Evolutionary conservation across 1,284 basidiomycete genomes (phyloP), one percentile per base, ranked within the genome.

Genomic region (Puccinia novopanici): DNA sequence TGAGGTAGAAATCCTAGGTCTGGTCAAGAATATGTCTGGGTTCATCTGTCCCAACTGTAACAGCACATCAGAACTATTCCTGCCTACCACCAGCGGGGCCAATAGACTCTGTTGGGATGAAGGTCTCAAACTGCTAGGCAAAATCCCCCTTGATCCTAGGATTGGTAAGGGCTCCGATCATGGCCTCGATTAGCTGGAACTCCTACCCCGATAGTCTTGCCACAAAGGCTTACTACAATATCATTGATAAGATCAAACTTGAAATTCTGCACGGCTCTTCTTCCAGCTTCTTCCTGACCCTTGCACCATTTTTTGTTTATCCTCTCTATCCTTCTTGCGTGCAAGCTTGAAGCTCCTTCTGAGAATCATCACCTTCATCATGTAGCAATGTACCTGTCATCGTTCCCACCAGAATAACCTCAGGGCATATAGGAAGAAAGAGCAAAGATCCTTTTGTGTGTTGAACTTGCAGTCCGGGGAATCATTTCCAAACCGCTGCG

Each of bases 21-120:
- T 99, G 37, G 95, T 99, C 30, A 97, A 99, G 87, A 99, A 99
- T 84, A 99, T 99, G 97, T 92, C 93, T 13, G 96, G 96, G 0
- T 99, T 99, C 85, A 95, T 99, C 17, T 99, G 97, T 85, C 96
- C 97, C 0, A 90, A 88, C 24, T 99, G 97, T 87, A 94, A 95
- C 86, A 91, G 89, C 9, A 91, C 93, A 85, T 92, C 90, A 22
- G 92, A 98, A 86, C 98, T 99, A 82, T 99, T 99, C 87, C 93
- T 91, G 82, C 94, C 97, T 0, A 92, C 90, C 34, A 98, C 96
- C 0, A 97, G 97, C 3, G 97, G 97, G 4, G 97, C 94, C 0
- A 90, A 91, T 83, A 89, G 90, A 73, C 88, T 99, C 68, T 95
- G 94, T 19, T 88, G 92, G 83, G 95, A 99, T 83, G 91, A 92